phyloP scores from a whole-genome alignment of 2,329 filamentous ascomycete genomes.

The Hypocreales sp. region DNA sequence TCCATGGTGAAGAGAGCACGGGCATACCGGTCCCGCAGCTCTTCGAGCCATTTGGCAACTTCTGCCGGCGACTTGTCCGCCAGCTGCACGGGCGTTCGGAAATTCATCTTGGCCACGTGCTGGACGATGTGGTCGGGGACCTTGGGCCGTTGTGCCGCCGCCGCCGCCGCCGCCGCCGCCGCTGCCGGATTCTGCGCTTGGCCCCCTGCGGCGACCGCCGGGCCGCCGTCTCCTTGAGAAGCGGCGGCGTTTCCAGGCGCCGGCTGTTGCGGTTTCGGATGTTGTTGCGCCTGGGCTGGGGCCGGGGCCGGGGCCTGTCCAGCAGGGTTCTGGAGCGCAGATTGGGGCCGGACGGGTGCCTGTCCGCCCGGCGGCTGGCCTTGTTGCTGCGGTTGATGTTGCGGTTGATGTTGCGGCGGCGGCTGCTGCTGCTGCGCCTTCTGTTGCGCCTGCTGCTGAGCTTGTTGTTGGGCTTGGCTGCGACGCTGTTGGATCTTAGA shows the following conservation, averaged over 20 bases:
- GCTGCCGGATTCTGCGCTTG: conserved; percentile 8
- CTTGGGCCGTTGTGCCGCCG: conserved; percentile 13
- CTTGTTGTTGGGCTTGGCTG: conserved; percentile 17
- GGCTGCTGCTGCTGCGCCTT: conserved; percentile 3
- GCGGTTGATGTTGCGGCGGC: conserved; percentile 1
- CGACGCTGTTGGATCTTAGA: conserved; percentile 31
- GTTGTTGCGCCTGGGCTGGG: conserved; percentile 7
- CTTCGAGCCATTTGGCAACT: conserved; percentile 31
- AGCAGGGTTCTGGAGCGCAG: conserved; percentile 3
- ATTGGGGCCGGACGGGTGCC: background rate
- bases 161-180: conserved; percentile 7
- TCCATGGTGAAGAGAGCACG: conserved; percentile 36
- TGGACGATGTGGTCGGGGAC: conserved; percentile 28
- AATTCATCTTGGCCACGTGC: conserved; percentile 32
- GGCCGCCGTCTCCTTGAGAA: conserved; percentile 1
- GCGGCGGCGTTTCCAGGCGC: background rate
- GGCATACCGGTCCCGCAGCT: conserved; percentile 30
- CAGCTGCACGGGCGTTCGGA: conserved; percentile 25
- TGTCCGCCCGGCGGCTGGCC: conserved; percentile 1
- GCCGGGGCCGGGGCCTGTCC: conserved; percentile 6
- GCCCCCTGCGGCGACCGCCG: conserved; percentile 4
- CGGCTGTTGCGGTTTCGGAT: conserved; percentile 3
- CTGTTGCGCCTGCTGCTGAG: conserved; percentile 7
- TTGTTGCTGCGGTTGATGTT: conserved; percentile 2
- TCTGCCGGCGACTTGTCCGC: conserved; percentile 24